These are phyloP conservation scores for Allodekkera sacchari DNA, from an alignment of 805 yeast species.

Conservation along the genomic window DNA sequence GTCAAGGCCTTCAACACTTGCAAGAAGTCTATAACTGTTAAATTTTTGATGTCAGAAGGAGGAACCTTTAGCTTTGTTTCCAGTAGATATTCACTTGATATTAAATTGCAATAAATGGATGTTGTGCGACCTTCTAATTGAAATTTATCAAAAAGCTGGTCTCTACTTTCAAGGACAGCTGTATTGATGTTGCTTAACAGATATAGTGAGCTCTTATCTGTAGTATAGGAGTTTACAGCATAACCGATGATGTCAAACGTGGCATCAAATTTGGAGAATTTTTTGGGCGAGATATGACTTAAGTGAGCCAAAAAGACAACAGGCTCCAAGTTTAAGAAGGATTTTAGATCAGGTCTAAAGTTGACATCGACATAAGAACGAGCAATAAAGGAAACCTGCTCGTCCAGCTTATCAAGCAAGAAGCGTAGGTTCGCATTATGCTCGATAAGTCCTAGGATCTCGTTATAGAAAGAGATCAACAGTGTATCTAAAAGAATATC, in stretches of 20 bases:
- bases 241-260: conserved; percentile 15
- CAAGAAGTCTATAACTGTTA: conserved; percentile 19
- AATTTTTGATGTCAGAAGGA: conserved; percentile 11
- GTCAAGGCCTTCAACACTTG: conserved; percentile 17
- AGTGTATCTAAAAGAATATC: conserved; percentile 25
- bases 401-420: conserved; percentile 11
- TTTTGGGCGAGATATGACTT: conserved; percentile 9
- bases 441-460: conserved; percentile 12
- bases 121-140: conserved; percentile 13
- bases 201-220: conserved; percentile 11
- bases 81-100: conserved; percentile 13
- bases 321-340: conserved; percentile 16
- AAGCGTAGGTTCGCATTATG: conserved; percentile 1
- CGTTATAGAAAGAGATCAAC: conserved; percentile 23
- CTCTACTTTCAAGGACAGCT: conserved; percentile 10
- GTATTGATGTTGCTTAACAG: conserved; percentile 23
- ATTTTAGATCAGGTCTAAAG: conserved; percentile 16
- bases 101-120: conserved; percentile 18
- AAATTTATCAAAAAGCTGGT: conserved; percentile 12
- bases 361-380: conserved; percentile 15
- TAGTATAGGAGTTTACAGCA: conserved; percentile 8
- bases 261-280: conserved; percentile 17
- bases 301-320: conserved; percentile 13
- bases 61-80: conserved; percentile 9
- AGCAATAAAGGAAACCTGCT: conserved; percentile 16